Base-by-base conservation (phyloP, 331 rosid genomes). In the Rhamnella rubrinervis region DNA sequence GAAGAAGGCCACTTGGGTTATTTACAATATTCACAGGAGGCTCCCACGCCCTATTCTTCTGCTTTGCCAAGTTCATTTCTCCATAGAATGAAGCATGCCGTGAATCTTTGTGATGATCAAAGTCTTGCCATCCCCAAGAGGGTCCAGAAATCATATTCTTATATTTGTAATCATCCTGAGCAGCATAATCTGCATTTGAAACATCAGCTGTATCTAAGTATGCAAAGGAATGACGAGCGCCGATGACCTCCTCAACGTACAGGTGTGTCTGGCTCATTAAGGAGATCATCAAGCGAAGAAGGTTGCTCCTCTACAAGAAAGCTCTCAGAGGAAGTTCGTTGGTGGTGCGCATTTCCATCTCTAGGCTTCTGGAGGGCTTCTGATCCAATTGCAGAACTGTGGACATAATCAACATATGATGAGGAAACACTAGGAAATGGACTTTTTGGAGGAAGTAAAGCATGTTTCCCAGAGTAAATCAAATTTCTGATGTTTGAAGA, bases 241-340 rank as follows among this genome's bases (percentile, higher is more conserved):
- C 98, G 81, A 78, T 93, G 98, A 71, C 93, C 97, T 63, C 81
- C 86, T 79, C 71, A 87, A 40, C 96, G 88, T n/a, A 95, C 83
- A 56, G 99, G 99, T 62, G 96, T 86, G 63, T 95, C 99, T 6
- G 99, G 99, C 79, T 95, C 98, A 66, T 93, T 85, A 73, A 93
- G 98, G 26, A 93, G 96, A 83, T 95, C 99, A 71, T 95, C 99
- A 26, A 95, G 96, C 99, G 97, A 95, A 55, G 97, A 95, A 68
- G 99, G 99, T 66, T 95, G 99, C 78, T 95, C 99, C 83, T 95
- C 99, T 63, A 86, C 78, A 57, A 86, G 72, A 71, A 69, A 78
- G 86, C 96, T 91, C 88, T 95, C 99, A 11, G 99, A 95, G 68
- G 96, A 87, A 71, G 96, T 89, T 60, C 99, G 85, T 63, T 85